Evolutionary conservation across 441 rosid genomes (phyloP).

Genomic region (Melastoma candidum): DNA sequence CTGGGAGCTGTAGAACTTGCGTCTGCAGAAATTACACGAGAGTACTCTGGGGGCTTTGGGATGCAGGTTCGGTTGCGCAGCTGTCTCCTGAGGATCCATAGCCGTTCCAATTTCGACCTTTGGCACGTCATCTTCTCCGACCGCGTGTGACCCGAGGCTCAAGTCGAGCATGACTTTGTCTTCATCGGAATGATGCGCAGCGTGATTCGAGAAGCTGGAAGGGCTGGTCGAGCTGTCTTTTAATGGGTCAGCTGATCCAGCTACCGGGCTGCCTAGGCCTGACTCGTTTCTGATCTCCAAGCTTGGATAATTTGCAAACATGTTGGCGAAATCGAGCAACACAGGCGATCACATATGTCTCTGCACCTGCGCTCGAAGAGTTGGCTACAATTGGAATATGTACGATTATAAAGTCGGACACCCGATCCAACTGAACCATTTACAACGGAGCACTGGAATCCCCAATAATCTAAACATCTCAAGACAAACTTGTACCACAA

Average conservation of each 20-base stretch:
- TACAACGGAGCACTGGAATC: no score
- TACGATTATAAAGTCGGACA: no score
- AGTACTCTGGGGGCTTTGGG: constrained; percentile 42
- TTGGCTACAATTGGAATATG: no score
- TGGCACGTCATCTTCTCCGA: constrained; percentile 18
- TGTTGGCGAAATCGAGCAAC: constrained; percentile 11
- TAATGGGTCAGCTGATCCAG: constrained; percentile 28
- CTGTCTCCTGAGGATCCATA: constrained; percentile 16
- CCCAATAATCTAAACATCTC: no score
- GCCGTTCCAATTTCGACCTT: constrained; percentile 14
- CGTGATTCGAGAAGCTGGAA: constrained; percentile 21
- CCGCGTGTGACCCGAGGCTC: constrained; percentile 37
- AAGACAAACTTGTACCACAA: no score
- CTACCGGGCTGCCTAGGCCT: constrained; percentile 27
- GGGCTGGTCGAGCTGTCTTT: constrained; percentile 23
- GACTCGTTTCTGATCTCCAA: constrained; percentile 29
- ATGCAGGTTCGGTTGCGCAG: constrained; percentile 10
- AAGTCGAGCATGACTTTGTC: constrained; percentile 53
- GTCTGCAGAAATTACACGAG: constrained; percentile 85
- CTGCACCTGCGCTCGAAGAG: no score
- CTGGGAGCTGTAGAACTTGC: constrained; percentile 93
- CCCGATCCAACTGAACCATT: no score
- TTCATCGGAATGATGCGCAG: constrained; percentile 17
- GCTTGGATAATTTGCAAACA: constrained; percentile 20
- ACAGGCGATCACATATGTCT: no score